Base-by-base conservation (phyloP, 176 grass and related monocot species). In the Chloris gayana region DNA sequence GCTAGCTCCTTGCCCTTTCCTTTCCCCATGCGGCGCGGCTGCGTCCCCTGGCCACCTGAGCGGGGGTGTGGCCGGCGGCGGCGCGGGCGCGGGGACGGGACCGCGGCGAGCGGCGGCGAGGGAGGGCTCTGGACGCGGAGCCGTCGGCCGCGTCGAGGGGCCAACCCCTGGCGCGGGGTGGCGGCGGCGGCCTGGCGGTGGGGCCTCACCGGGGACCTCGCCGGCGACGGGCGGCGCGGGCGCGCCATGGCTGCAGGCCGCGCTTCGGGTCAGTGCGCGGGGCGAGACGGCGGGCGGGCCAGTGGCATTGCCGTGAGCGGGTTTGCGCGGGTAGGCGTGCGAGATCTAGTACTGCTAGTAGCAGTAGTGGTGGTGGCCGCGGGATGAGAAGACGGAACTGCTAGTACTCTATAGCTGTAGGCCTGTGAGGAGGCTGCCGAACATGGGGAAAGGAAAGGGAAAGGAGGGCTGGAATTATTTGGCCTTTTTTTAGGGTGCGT, bases 61-160 rank as follows among this genome's bases (percentile, higher is more conserved):
- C 25, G 41, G 75, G n/a, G 75, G 75, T 30, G 78, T 85, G 75
- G 65, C 14, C 31, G 79, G 79, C 38, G 78, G 70, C 57, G 41
- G 72, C 76, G 77, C 41, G 41, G 14, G 75, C 42, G 72, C 29
- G 13, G 44, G 26, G 15, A 15, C 42, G 24, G 51, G 79, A 70
- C 49, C 60, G 46, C 74, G 79, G 80, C 49, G 83, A 1, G 82
- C 33, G 54, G 75, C 51, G 50, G 75, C 51, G 50, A 85, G 87
- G n/a, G 65, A 84, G 13, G 82, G 82, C 87, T 89, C 77, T 81
- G 87, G 21, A 81, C 65, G 45, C 70, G 82, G 76, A 81, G 76
- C 70, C 82, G 82, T 22, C 82, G 72, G 76, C 38, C 19, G 33
- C 33, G 76, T 45, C 77, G 64, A 14, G 73, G 42, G 1, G 67